phyloP scores from a whole-genome alignment of 1,139 yeast species.

The Blastobotrys persicus region DNA sequence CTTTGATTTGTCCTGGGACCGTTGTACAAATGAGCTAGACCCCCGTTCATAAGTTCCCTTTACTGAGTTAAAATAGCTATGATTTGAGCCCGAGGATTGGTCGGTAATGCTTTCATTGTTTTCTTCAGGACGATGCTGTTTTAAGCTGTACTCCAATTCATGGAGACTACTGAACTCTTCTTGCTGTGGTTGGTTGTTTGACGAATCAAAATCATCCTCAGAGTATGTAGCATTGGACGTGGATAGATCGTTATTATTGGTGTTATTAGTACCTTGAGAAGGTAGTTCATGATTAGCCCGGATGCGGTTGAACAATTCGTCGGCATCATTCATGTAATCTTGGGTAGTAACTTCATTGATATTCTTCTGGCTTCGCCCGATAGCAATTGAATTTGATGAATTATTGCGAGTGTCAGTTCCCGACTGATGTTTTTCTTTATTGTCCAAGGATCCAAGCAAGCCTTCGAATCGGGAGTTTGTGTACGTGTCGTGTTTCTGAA shows the following conservation, averaged over 20 bases:
- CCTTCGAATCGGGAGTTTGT: conserved; percentile 30
- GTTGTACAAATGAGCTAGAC: background rate
- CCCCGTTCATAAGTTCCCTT: conserved; percentile 16
- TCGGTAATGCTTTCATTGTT: background rate
- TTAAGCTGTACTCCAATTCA: conserved; percentile 18
- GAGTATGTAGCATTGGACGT: conserved; percentile 2
- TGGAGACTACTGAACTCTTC: conserved; percentile 13
- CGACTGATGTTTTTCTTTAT: conserved; percentile 14
- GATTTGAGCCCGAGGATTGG: background rate
- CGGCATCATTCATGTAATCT: conserved; percentile 25
- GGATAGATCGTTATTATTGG: background rate
- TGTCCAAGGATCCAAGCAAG: conserved; percentile 24
- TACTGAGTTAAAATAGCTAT: conserved; percentile 18
- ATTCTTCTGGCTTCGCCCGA: conserved; percentile 5
- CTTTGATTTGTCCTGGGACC: too few species aligned
- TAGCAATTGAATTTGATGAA: too few species aligned
- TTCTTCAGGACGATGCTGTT: conserved; percentile 13
- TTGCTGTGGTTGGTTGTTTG: too few species aligned
- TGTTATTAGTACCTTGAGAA: background rate
- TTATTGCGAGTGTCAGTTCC: too few species aligned
- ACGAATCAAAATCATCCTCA: conserved; percentile 5
- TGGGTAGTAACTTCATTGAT: conserved; percentile 17
- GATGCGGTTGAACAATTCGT: conserved; percentile 14
- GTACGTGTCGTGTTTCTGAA: conserved; percentile 30
- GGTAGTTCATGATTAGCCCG: conserved; percentile 10